Conservation (phyloP, 495 filamentous ascomycete species). For the Aspergillus avenaceus region DNA sequence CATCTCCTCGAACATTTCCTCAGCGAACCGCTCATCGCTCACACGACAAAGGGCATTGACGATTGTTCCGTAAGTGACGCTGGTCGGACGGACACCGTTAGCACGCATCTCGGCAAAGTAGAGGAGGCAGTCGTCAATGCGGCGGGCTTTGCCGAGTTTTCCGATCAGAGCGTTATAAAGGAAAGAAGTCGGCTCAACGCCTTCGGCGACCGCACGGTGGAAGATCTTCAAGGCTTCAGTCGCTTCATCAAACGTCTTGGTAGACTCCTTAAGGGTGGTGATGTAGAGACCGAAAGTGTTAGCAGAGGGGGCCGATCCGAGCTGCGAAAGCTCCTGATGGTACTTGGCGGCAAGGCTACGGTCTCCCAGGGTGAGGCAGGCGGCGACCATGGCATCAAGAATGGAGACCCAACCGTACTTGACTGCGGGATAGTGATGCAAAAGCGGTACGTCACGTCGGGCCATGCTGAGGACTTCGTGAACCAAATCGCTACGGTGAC, state of each 20-base stretch:
- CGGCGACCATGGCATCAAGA: slow-evolving; percentile 92
- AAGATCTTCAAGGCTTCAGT: slow-evolving; percentile 97
- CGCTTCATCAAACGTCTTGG: slow-evolving; percentile 96
- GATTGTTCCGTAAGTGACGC: slow-evolving; percentile 95
- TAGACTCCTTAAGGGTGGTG: slow-evolving; percentile 92
- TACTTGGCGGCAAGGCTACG: slow-evolving; percentile 74
- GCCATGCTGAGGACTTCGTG: slow-evolving; percentile 86
- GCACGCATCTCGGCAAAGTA: slow-evolving; percentile 97
- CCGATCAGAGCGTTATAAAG: slow-evolving; percentile 98
- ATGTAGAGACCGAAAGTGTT: slow-evolving; percentile 99
- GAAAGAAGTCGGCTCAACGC: slow-evolving; percentile 93
- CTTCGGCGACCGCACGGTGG: slow-evolving; percentile 86
- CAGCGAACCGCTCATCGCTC: slow-evolving; percentile 94
- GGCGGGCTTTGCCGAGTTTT: slow-evolving; percentile 94
- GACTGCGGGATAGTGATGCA: slow-evolving; percentile 75
- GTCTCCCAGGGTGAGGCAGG: slow-evolving; percentile 80
- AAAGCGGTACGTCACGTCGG: slow-evolving; percentile 76
- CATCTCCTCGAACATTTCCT: slow-evolving; percentile 99
- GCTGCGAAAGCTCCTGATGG: slow-evolving; percentile 82
- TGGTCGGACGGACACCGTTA: slow-evolving; percentile 89
- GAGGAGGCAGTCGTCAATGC: slow-evolving; percentile 95
- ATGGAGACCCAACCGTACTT: slow-evolving; percentile 94
- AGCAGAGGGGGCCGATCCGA: slow-evolving; percentile 86
- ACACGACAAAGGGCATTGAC: slow-evolving; percentile 97
- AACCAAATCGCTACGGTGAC: slow-evolving; percentile 71